These are phyloP conservation scores for Annulohypoxylon stygium DNA, from an alignment of 495 filamentous ascomycete genomes.

Conservation along the genomic window DNA sequence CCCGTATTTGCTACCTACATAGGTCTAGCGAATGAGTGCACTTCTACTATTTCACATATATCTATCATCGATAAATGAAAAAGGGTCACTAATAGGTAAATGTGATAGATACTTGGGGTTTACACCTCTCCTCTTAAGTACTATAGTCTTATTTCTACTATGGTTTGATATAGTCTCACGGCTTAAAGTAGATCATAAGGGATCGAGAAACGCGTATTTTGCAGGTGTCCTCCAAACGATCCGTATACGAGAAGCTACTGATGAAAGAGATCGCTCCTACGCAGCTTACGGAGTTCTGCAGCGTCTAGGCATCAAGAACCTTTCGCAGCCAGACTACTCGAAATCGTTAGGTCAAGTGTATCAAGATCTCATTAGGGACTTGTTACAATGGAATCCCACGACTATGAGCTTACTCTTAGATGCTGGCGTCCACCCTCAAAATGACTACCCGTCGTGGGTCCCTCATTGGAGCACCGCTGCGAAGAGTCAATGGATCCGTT, in stretches of 20 bases:
- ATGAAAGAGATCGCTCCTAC: neutral
- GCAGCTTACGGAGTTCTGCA: neutral
- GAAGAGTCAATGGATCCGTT: neutral
- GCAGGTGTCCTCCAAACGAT: neutral
- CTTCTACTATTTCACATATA: too few species aligned
- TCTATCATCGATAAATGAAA: too few species aligned
- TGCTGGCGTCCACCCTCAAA: neutral
- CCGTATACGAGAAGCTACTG: neutral
- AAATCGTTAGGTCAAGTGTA: neutral
- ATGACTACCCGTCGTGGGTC: neutral
- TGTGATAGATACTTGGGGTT: too few species aligned
- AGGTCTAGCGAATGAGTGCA: too few species aligned
- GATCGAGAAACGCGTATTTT: neutral
- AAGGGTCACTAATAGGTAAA: too few species aligned
- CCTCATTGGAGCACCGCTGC: neutral
- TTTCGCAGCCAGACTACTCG: neutral
- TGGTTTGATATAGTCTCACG: neutral
- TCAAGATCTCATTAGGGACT: neutral
- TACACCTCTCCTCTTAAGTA: too few species aligned
- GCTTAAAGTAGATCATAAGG: neutral
- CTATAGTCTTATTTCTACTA: neutral
- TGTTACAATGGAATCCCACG: neutral
- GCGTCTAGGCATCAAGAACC: neutral
- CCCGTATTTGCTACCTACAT: neutral
- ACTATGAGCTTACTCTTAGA: neutral